These are phyloP conservation scores for Podaxis mareebaensis DNA, from an alignment of 768 basidiomycete genomes.

Conservation along the genomic window DNA sequence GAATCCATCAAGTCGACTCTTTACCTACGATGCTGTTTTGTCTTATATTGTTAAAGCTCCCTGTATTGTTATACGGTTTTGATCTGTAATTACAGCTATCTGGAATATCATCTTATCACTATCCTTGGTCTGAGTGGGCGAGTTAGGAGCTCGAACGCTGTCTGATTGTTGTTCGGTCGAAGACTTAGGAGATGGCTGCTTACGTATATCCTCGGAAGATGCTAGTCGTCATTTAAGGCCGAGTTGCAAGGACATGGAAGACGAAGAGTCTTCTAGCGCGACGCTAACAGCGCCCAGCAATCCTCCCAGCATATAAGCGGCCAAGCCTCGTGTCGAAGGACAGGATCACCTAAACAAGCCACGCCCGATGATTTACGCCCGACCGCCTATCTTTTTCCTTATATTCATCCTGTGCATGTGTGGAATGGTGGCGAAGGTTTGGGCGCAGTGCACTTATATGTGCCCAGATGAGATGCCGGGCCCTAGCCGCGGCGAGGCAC, in stretches of 20 bases:
- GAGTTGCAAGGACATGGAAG: background rate
- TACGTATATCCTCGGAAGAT: background rate
- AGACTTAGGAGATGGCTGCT: background rate
- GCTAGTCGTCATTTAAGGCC: background rate
- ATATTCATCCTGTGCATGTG: background rate
- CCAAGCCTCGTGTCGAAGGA: background rate
- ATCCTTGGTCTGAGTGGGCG: background rate
- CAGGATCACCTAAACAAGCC: background rate
- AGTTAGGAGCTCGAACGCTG: background rate
- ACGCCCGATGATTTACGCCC: background rate
- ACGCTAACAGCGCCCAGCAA: background rate
- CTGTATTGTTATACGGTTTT: slow-evolving; percentile 37
- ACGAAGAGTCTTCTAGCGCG: background rate
- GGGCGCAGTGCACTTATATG: background rate
- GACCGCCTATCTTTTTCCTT: slow-evolving; percentile 5
- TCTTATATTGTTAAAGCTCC: slow-evolving; percentile 26
- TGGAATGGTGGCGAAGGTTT: background rate
- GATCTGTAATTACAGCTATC: slow-evolving; percentile 29
- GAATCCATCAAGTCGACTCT: slow-evolving; percentile 13
- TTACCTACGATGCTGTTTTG: slow-evolving; percentile 19
- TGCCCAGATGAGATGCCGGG: background rate
- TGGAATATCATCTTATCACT: slow-evolving; percentile 19
- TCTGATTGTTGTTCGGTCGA: background rate
- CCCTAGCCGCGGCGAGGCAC: no score
- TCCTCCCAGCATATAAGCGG: background rate